These are phyloP conservation scores for Fusarium cicatricum DNA, from an alignment of 2,329 filamentous ascomycete species.

Conservation along the genomic window DNA sequence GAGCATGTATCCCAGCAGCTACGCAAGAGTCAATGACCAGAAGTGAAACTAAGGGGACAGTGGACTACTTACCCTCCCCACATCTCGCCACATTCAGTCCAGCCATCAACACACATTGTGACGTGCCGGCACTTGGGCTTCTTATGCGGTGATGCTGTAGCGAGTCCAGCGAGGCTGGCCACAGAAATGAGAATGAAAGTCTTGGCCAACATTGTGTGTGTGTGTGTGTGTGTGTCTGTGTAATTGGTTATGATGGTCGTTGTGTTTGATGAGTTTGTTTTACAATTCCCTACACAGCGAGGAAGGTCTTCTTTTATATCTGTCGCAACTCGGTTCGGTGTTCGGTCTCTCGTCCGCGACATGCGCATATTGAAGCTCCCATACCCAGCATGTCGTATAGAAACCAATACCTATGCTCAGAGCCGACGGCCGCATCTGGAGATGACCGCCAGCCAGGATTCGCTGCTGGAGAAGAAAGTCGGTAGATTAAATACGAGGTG, in stretches of 20 bases:
- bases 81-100: slow-evolving; percentile 39
- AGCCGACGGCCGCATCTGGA: not conserved
- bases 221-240: not conserved
- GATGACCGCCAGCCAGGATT: not conserved
- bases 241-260: not conserved
- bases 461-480: not conserved
- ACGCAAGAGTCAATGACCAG: not conserved
- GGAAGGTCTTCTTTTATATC: not conserved
- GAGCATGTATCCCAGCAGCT: slow-evolving; percentile 46
- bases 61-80: slow-evolving; percentile 41
- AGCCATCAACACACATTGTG: slow-evolving; percentile 40
- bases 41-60: not conserved
- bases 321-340: not conserved
- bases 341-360: not conserved
- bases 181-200: slow-evolving; percentile 9
- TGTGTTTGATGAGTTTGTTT: not conserved
- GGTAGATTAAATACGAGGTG: slow-evolving; percentile 8
- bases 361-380: not conserved
- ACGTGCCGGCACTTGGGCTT: slow-evolving; percentile 4
- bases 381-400: not conserved
- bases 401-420: not conserved
- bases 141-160: slow-evolving; percentile 7
- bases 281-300: not conserved
- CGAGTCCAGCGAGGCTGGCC: slow-evolving; percentile 18
- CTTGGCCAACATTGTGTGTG: slow-evolving; percentile 22